Percentiles rank a stretch among this genome's conserved stretches.
phyloP scores from a whole-genome alignment of 2,329 filamentous ascomycete species.

The Arthrobotrys sphaeroides region DNA sequence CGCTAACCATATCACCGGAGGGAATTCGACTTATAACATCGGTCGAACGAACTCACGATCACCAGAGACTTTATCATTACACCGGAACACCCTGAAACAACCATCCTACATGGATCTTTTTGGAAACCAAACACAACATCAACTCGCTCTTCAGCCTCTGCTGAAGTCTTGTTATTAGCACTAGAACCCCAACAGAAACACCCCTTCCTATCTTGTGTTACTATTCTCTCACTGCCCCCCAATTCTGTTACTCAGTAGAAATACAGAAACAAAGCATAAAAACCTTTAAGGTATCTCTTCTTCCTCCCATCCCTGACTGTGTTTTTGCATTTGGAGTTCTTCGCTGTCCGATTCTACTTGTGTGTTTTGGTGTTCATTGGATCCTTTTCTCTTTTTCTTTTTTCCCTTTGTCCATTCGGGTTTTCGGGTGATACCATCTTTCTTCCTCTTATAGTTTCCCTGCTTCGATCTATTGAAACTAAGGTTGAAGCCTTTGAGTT shows the following conservation, averaged over 20 bases:
- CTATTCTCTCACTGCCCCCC: neutral
- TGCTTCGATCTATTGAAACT: neutral
- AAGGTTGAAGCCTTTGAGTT: too few relatives aligned
- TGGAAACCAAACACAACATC: neutral
- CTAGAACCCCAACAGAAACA: neutral
- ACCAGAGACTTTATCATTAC: conserved; percentile 30
- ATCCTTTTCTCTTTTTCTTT: neutral
- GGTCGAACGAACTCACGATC: conserved; percentile 46
- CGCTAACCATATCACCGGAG: conserved; percentile 49
- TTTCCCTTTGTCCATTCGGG: conserved; percentile 1
- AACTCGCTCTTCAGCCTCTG: neutral
- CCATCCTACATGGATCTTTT: neutral
- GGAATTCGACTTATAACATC: neutral
- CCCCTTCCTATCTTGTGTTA: too few relatives aligned
- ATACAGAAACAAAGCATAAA: neutral
- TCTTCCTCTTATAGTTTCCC: neutral
- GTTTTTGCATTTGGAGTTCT: conserved; percentile 10
- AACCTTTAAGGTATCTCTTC: neutral
- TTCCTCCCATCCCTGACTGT: neutral
- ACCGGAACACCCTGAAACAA: neutral
- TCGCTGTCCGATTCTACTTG: neutral
- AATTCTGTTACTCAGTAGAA: neutral
- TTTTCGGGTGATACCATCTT: conserved; percentile 2
- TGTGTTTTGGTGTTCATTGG: conserved; percentile 7
- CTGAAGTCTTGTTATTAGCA: neutral